Base-by-base conservation (phyloP, 2,329 filamentous ascomycete genomes). In the Cladophialophora exuberans region DNA sequence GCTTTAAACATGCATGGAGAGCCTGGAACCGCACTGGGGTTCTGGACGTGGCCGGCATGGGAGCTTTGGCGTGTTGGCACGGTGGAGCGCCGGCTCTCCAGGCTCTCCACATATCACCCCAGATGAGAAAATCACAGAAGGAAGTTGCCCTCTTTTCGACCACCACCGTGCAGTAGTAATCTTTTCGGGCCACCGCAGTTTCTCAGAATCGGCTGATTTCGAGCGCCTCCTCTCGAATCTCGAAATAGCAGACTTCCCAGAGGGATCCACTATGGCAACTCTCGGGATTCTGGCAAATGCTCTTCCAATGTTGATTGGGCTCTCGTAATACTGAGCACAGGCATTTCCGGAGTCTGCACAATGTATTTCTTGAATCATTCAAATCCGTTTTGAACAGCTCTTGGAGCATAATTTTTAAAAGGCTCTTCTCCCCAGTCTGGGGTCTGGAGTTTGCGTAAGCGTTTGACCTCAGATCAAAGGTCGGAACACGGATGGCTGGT, bases 121-220 rank as follows among this genome's bases (percentile, higher is more conserved):
- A 26, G 33, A 39, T 38, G 7, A 49, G 46, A 28, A 20, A 39
- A 18, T 7, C 18, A 30, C 35, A 41, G 10, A 23, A 25, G 7
- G 10, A 13, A 23, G 30, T 18, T 44, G 38, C 38, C 36, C 30
- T 36, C 18, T 38, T 26, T 44, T 23, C 13, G 46, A 49, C 22
- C 18, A 23, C 28, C 38, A 20, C 20, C 18, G 41, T 52, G 42
- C 41, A 38, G 31, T 18, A 46, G 48, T 28, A 35, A 25, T 36
- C 41, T 22, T n/a, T 52, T 38, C 49, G 49, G 30, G 22, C 41
- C 22, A 45, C 17, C 39, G 49, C 49, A 52, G n/a, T 18, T 6
- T 36, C 30, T 15, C 36, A 17, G 13, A 26, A 23, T 11, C 28
- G 31, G 6, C 30, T 22, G 11, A 22, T 22, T n/a, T 7, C 18